A percentile compares a stretch with the other conserved stretches of the same genome.
These are phyloP conservation scores for Hyparrhenia diplandra DNA, from an alignment of 176 grass and related monocot species.

Conservation along the genomic window DNA sequence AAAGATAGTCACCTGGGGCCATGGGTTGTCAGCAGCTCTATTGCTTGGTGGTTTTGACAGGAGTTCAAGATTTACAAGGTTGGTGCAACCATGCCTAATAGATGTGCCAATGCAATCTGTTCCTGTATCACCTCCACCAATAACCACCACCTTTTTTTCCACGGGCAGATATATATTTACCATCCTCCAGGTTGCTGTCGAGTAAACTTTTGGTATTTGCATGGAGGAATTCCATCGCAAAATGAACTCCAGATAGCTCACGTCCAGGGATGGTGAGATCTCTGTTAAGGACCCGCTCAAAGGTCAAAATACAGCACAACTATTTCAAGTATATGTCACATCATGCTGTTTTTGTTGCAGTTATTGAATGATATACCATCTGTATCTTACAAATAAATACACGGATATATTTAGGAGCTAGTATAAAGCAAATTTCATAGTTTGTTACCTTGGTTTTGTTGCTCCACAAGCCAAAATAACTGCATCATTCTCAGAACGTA, in stretches of 20 bases:
- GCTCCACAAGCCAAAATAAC: constrained; percentile 91
- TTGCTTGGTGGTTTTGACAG: constrained; percentile 66
- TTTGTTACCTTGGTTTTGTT: constrained; percentile 81
- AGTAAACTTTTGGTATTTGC: constrained; percentile 97
- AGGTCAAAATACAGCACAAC: background rate
- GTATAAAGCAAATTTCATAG: background rate
- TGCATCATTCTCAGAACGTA: constrained; percentile 68
- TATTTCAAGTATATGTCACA: background rate
- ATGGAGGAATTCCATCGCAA: constrained; percentile 98
- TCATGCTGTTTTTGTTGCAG: background rate
- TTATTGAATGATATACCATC: background rate
- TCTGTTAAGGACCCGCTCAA: constrained; percentile 34
- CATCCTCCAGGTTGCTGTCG: constrained; percentile 91
- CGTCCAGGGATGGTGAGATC: constrained; percentile 83
- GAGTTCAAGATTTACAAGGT: constrained; percentile 81
- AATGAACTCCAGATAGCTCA: constrained; percentile 77
- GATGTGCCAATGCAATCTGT: constrained; percentile 98
- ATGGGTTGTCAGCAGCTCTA: constrained; percentile 77
- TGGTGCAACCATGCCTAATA: constrained; percentile 87
- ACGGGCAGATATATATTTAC: constrained; percentile 90
- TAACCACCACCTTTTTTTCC: constrained; percentile 99
- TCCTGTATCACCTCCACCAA: constrained; percentile 95
- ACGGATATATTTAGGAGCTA: background rate
- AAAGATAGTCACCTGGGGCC: constrained; percentile 75
- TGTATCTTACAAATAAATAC: background rate